A percentile compares a stretch with the other conserved stretches of the same genome.
phyloP scores from a whole-genome alignment of 2,329 filamentous ascomycete species.

The Ophiocordyceps unilateralis region DNA sequence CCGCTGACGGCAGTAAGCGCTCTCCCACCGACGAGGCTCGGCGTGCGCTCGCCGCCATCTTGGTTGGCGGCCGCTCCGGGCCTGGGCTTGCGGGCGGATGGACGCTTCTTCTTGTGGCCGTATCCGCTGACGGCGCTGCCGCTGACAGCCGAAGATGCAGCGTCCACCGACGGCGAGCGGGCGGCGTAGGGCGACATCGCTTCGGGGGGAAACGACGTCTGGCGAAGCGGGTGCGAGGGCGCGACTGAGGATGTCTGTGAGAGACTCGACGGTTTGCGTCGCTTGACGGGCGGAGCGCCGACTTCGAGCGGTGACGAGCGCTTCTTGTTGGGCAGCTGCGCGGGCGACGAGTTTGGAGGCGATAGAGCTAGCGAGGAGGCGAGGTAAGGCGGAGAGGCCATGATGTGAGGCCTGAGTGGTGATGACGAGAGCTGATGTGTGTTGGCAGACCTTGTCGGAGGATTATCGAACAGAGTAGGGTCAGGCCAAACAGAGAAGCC shows the following conservation, averaged over 20 bases:
- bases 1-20: slow-evolving; percentile 27
- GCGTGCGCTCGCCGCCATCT: slow-evolving; percentile 22
- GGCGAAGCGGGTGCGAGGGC: slow-evolving; percentile 53
- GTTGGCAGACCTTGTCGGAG: no score
- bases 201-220: slow-evolving; percentile 65
- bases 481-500: no score
- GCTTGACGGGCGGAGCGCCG: slow-evolving; percentile 36
- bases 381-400: slow-evolving; percentile 39
- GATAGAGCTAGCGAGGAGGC: slow-evolving; percentile 36
- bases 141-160: slow-evolving; percentile 35
- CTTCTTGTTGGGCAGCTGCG: slow-evolving; percentile 40
- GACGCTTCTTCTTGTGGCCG: slow-evolving; percentile 40
- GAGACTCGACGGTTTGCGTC: slow-evolving; percentile 52
- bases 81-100: slow-evolving; percentile 37
- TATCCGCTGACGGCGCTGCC: slow-evolving; percentile 38
- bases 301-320: slow-evolving; percentile 37
- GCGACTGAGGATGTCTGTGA: slow-evolving; percentile 29
- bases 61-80: slow-evolving; percentile 25
- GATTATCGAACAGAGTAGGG: no score
- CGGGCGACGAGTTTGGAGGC: slow-evolving; percentile 32
- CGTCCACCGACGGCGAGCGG: slow-evolving; percentile 50
- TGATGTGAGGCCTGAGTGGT: slow-evolving; percentile 8
- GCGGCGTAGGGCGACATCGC: slow-evolving; percentile 31
- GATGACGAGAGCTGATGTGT: no score
- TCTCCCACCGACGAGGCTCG: slow-evolving; percentile 23